Base-by-base conservation (phyloP, 2,329 filamentous ascomycete genomes). In the Aureobasidium mangrovei region DNA sequence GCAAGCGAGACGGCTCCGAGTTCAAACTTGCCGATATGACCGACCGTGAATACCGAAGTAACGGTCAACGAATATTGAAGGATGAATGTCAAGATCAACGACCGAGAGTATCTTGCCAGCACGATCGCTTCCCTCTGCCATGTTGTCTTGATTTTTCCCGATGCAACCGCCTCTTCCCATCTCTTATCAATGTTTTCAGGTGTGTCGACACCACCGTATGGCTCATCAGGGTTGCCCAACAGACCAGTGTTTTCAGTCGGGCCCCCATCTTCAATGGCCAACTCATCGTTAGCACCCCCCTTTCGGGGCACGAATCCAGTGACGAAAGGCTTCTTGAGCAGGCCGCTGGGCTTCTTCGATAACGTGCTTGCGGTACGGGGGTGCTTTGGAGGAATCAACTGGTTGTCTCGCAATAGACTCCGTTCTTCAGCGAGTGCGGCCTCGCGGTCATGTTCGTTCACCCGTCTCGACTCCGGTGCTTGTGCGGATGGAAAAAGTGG, bases 101-200 rank as follows among this genome's bases (percentile, higher is more conserved):
- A 68, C 12, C 66, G 65, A 0, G 71, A 72, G 38, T 62, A 78
- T 76, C 24, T 78, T 9, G 42, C 73, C 7, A 96, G 77, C 0
- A 90, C 91, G 72, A 90, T 89, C 39, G 86, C 78, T 74, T 97
- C 91, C 59, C 90, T 82, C 69, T 86, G 84, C 90, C 90, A 96
- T 4, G 89, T 94, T 4, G 91, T 95, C 53, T 85, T 84, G 60
- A 96, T 90, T 65, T 83, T 80, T 7, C 90, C 88, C 0, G 86
- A 81, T 0, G 81, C 80, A 8, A 96, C 86, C 0, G 90, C 91
- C 58, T 89, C 85, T 58, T 91, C 84, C 88, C 88, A 94, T 65
- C 87, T 84, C 61, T 82, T 77, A 60, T 85, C 81, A 41, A 90
- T 74, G 36, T 78, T 74, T 44, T 81, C 79, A 3, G 60, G 58